Base-by-base conservation (phyloP, 1,284 basidiomycete species). In the Macrocystidia cucumis region DNA sequence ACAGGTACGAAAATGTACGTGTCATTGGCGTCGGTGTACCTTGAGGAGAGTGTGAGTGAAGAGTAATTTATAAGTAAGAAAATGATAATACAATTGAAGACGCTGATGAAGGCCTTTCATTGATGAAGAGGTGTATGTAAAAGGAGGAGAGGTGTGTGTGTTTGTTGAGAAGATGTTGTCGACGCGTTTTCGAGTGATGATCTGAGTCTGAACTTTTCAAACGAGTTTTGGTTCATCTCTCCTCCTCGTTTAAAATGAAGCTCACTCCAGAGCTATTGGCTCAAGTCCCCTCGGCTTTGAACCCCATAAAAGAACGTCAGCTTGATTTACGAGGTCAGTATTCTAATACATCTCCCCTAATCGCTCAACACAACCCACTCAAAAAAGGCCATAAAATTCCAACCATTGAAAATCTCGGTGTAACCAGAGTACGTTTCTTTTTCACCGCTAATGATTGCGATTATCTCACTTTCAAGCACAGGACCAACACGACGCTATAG, bases 341-440 rank as follows among this genome's bases (percentile, higher is more conserved):
- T 24, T 25, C 25, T 38, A 30, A 36, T 37, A 12, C 41, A 34
- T 43, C 30, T 12, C 5, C 14, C 17, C 33, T 32, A 33, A 32
- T 47, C 32, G 43, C 46, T 37, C 47, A n/a, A 50, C 49, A 59
- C 46, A 46, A 53, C 48, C 52, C 54, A 41, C 42, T 40, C 43
- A 54, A 3, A 53, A 48, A 57, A 95, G 91, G 92, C 41, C 88
- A 91, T 62, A 95, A 93, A 75, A 97, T 98, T 53, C 91, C 93
- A 29, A 81, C 89, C 35, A 98, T 99, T 56, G 96, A 99, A 80
- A 98, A 99, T 71, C 73, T 99, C 49, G 96, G 93, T 68, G 91
- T 97, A 53, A 96, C 89, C 60, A 90, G 74, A 76, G 92, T 77
- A 64, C 58, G 67, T 69, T 52, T 38, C 40, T 46, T 30, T 31